Percentiles rank a stretch among this genome's conserved stretches.
Conservation (phyloP, 495 filamentous ascomycete species). For the Sordaria brevicollis region DNA sequence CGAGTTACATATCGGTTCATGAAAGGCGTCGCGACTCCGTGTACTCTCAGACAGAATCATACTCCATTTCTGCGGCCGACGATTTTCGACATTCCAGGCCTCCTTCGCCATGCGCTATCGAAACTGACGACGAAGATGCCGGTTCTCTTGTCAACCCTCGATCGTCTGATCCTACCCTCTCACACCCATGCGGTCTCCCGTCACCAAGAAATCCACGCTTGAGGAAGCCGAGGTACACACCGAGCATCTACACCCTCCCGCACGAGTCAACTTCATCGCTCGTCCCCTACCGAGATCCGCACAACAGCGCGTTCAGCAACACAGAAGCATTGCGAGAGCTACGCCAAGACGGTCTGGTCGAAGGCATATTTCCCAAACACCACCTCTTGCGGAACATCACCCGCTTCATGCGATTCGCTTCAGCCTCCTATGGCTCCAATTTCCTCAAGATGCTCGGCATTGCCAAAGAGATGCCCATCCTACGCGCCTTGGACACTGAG, state of each 20-base stretch:
- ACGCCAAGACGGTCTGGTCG: conserved; percentile 44
- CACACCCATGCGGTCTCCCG: background rate
- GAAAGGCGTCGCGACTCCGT: conserved; percentile 47
- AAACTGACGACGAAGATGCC: background rate
- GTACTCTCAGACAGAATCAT: conserved; percentile 50
- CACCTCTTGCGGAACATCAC: conserved; percentile 63
- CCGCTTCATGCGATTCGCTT: conserved; percentile 68
- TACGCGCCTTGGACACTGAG: conserved; percentile 34
- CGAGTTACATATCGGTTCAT: conserved; percentile 41
- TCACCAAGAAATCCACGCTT: background rate
- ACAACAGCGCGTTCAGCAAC: conserved; percentile 45
- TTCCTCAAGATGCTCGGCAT: conserved; percentile 66
- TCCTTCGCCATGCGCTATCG: background rate
- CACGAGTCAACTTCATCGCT: conserved; percentile 57
- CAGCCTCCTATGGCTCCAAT: conserved; percentile 63
- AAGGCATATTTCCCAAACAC: conserved; percentile 54
- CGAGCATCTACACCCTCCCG: conserved; percentile 64
- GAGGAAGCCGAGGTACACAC: conserved; percentile 20
- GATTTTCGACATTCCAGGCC: conserved; percentile 20
- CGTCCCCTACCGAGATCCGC: conserved; percentile 42
- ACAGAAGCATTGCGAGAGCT: conserved; percentile 45
- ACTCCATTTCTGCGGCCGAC: conserved; percentile 39
- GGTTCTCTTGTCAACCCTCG: background rate
- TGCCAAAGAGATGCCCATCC: conserved; percentile 33
- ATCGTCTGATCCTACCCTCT: background rate